Evolutionary conservation across 768 basidiomycete genomes (phyloP).

Genomic region (Leccinum ochraceum): DNA sequence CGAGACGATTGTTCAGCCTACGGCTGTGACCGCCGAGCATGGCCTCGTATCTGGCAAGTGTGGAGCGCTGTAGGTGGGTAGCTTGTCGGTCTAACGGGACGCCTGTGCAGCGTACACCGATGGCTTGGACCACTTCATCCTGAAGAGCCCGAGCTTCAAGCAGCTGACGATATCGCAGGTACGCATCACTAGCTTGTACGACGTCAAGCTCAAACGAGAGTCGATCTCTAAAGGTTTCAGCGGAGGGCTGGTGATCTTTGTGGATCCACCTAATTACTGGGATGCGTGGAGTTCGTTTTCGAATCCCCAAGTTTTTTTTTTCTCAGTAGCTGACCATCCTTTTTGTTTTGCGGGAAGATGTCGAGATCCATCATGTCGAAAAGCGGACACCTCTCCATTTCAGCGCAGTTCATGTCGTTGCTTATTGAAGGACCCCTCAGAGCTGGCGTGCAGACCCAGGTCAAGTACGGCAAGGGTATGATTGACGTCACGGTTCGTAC

Average conservation of each 20-base stretch:
- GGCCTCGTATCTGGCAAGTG: constrained; percentile 13
- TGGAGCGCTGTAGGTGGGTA: too few species aligned
- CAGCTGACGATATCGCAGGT: constrained; percentile 79
- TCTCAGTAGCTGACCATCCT: not conserved
- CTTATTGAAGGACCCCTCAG: constrained; percentile 74
- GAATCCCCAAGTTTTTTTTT: not conserved
- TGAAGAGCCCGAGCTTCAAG: constrained; percentile 64
- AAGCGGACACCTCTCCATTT: constrained; percentile 71
- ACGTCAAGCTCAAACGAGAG: constrained; percentile 79
- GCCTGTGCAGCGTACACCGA: constrained; percentile 28
- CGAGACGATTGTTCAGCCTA: constrained; percentile 27
- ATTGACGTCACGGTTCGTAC: constrained; percentile 67
- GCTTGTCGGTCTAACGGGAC: too few species aligned
- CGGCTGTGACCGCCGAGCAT: too few species aligned
- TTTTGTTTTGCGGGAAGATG: constrained; percentile 48
- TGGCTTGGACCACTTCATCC: constrained; percentile 65
- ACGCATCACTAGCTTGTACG: constrained; percentile 80
- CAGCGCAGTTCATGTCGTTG: constrained; percentile 55
- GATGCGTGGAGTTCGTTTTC: constrained; percentile 73
- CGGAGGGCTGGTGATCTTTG: constrained; percentile 88
- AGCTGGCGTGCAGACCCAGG: constrained; percentile 65
- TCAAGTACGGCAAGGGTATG: constrained; percentile 74
- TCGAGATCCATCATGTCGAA: constrained; percentile 93
- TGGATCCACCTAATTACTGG: constrained; percentile 87
- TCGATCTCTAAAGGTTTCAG: constrained; percentile 70